Evolutionary conservation across 345 rosid genomes (phyloP).

Genomic region (Salix dunnii): DNA sequence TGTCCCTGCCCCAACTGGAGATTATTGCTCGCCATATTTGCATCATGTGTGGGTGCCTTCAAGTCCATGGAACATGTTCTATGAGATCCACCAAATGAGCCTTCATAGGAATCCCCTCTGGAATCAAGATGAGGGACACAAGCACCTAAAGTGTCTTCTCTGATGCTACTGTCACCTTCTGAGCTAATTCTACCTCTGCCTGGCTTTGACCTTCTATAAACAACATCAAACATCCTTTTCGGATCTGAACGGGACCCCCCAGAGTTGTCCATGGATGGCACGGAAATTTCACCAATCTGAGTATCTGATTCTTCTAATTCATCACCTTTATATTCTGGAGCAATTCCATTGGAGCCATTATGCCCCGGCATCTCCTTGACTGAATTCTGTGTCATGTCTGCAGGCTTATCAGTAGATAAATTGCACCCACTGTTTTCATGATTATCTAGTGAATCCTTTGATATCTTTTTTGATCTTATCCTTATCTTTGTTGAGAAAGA

Average conservation of each 20-base stretch:
- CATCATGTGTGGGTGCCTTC: conserved; percentile 30
- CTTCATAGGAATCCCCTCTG: conserved; percentile 37
- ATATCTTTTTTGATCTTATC: conserved; percentile 38
- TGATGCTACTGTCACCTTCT: conserved; percentile 36
- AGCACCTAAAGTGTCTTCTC: conserved; percentile 44
- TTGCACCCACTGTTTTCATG: conserved; percentile 32
- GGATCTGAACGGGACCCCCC: conserved; percentile 34
- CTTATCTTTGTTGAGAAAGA: conserved; percentile 44
- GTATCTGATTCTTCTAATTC: conserved; percentile 33
- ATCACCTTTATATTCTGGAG: conserved; percentile 27
- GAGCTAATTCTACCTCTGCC: conserved; percentile 41
- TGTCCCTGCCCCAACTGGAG: conserved; percentile 24
- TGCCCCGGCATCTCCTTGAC: conserved; percentile 27
- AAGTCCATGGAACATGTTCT: conserved; percentile 34
- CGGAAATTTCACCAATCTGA: conserved; percentile 31
- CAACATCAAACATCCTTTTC: conserved; percentile 66
- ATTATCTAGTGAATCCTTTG: conserved; percentile 32
- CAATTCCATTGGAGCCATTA: conserved; percentile 23
- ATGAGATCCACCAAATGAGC: conserved; percentile 33
- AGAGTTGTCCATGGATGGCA: conserved; percentile 30
- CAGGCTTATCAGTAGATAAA: conserved; percentile 27
- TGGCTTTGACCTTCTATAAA: conserved; percentile 71
- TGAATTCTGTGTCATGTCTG: conserved; percentile 29
- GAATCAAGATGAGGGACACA: conserved; percentile 32
- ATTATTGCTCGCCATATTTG: conserved; percentile 19